A percentile compares a stretch with the other conserved stretches of the same genome.
Conservation (phyloP, 1,284 basidiomycete genomes). For the Crepidotus sp. region DNA sequence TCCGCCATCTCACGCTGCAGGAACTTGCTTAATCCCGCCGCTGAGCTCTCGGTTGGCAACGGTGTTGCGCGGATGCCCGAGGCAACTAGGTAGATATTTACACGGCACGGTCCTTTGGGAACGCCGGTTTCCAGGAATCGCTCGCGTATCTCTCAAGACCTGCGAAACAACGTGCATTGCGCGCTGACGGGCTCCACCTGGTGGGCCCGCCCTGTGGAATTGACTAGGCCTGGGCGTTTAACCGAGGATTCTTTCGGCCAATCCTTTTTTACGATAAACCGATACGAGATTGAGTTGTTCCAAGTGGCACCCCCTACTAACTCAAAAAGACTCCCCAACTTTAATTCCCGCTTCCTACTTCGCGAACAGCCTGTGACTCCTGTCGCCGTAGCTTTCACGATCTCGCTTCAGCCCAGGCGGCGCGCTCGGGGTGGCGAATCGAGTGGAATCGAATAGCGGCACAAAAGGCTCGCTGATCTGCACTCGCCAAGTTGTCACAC, state of each 20-base stretch:
- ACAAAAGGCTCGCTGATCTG: constrained; percentile 14
- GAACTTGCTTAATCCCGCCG: constrained; percentile 6
- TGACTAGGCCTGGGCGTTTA: background rate
- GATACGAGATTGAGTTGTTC: constrained; percentile 4
- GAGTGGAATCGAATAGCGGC: constrained; percentile 16
- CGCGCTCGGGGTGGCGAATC: constrained; percentile 8
- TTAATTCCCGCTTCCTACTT: constrained; percentile 6
- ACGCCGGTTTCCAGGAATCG: too few relatives aligned
- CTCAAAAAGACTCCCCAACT: constrained; percentile 6
- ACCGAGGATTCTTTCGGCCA: background rate
- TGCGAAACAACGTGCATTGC: too few relatives aligned
- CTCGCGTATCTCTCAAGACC: background rate
- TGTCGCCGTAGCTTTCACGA: constrained; percentile 1
- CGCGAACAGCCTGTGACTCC: constrained; percentile 3
- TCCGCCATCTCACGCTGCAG: constrained; percentile 1
- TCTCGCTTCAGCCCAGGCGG: constrained; percentile 4
- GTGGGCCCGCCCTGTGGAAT: background rate
- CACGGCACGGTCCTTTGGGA: too few relatives aligned
- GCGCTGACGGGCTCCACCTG: background rate
- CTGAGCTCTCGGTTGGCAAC: background rate
- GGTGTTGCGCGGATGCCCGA: background rate
- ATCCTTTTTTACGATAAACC: constrained; percentile 1
- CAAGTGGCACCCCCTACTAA: constrained; percentile 2
- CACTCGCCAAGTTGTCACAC: background rate
- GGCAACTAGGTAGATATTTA: too few relatives aligned